Conservation (phyloP, 169 alveolate species). For the Nephromyces sp. region DNA sequence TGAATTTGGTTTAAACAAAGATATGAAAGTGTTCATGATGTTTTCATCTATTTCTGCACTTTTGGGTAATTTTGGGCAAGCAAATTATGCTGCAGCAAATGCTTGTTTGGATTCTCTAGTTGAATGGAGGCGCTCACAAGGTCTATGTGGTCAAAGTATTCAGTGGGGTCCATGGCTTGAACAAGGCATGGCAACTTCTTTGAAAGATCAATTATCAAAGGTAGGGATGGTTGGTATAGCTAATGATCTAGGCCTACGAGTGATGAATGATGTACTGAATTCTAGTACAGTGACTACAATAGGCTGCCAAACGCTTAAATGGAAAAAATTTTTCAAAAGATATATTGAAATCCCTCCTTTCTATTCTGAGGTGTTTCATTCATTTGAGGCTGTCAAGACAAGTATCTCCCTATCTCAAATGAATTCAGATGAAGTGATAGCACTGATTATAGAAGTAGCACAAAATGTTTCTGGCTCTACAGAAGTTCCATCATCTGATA, state of each 20-base stretch:
- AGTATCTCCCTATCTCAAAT: background rate
- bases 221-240: constrained; percentile 52
- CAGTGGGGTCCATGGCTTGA: constrained; percentile 57
- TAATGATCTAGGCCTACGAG: constrained; percentile 49
- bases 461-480: constrained; percentile 28
- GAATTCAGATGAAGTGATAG: background rate
- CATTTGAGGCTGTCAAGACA: background rate
- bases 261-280: constrained; percentile 30
- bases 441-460: constrained; percentile 17
- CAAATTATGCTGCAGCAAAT: constrained; percentile 46
- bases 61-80: constrained; percentile 53
- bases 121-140: constrained; percentile 25
- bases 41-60: constrained; percentile 52
- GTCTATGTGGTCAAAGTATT: constrained; percentile 29
- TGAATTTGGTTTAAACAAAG: background rate
- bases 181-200: constrained; percentile 43
- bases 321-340: constrained; percentile 24
- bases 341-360: background rate
- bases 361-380: constrained; percentile 1
- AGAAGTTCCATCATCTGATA: constrained; percentile 18
- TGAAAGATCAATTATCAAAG: constrained; percentile 32
- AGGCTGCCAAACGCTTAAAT: constrained; percentile 7
- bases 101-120: constrained; percentile 39
- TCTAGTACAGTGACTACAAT: constrained; percentile 3
- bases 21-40: constrained; percentile 32